These are phyloP conservation scores for Termitomyces eurrhizus DNA, from an alignment of 768 basidiomycete species.

Conservation along the genomic window DNA sequence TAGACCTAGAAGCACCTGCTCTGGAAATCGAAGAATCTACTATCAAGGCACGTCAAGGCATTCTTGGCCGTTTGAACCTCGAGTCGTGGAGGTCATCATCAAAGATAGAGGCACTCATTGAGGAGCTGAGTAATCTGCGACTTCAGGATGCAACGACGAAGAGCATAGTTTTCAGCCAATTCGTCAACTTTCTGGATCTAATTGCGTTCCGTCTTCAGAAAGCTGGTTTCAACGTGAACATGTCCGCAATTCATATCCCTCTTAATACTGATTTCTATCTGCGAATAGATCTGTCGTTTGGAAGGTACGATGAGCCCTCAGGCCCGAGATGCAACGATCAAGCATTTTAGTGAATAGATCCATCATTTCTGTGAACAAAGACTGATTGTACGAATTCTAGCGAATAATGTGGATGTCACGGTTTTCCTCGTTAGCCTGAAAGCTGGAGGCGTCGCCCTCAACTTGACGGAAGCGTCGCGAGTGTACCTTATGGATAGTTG, in stretches of 20 bases:
- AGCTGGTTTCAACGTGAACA: conserved; percentile 81
- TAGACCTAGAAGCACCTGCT: conserved; percentile 93
- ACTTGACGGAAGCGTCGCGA: conserved; percentile 86
- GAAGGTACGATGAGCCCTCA: conserved; percentile 98
- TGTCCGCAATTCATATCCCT: background rate
- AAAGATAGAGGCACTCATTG: conserved; percentile 94
- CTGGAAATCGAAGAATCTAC: conserved; percentile 72
- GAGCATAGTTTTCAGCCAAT: conserved; percentile 95
- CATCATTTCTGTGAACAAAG: background rate
- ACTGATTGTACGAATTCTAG: conserved; percentile 30
- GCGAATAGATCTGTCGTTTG: conserved; percentile 76
- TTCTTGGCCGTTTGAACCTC: conserved; percentile 85
- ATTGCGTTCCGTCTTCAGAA: conserved; percentile 90
- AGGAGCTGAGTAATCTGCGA: conserved; percentile 86
- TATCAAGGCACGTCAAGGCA: conserved; percentile 71
- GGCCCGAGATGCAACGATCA: conserved; percentile 90
- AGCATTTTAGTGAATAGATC: conserved; percentile 76
- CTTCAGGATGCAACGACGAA: conserved; percentile 88
- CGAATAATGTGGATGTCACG: conserved; percentile 90
- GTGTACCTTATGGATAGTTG: conserved; percentile 97
- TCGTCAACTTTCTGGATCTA: conserved; percentile 89
- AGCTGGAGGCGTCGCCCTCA: conserved; percentile 91
- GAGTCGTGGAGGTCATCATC: conserved; percentile 93
- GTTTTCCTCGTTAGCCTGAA: conserved; percentile 98
- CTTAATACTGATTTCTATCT: background rate